phyloP scores from a whole-genome alignment of 352 stramenopile genomes.

The Phytophthora hibernalis region DNA sequence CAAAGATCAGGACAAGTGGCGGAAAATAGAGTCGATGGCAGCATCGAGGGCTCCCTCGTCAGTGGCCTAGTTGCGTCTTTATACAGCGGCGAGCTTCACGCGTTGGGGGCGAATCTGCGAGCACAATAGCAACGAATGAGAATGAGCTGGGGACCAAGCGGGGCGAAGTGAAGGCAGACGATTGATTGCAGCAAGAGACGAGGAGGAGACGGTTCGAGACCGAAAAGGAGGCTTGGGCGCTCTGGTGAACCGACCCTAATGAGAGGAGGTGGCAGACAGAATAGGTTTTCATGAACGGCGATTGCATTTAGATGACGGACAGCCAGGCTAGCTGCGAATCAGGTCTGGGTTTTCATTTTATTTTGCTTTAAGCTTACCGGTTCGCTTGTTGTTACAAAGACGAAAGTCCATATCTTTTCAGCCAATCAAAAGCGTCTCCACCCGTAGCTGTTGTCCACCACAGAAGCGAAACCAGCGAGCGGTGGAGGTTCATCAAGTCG shows the following conservation, averaged over 20 bases:
- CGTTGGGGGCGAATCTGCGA: constrained; percentile 6
- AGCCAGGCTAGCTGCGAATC: too few relatives aligned
- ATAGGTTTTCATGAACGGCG: constrained; percentile 43
- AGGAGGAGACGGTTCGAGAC: constrained; percentile 14
- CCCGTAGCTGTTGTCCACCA: constrained; percentile 18
- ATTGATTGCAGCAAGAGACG: constrained; percentile 13
- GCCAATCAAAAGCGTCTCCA: background rate
- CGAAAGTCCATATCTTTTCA: too few relatives aligned
- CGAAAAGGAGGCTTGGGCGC: too few relatives aligned
- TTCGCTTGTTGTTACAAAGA: too few relatives aligned
- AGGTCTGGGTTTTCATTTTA: too few relatives aligned
- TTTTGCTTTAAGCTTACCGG: too few relatives aligned
- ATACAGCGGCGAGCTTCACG: constrained; percentile 16
- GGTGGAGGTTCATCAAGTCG: too few relatives aligned
- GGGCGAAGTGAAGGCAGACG: constrained; percentile 18
- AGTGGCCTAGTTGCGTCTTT: constrained; percentile 47
- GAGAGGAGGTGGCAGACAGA: constrained; percentile 25
- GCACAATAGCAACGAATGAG: constrained; percentile 30
- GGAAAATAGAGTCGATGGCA: constrained; percentile 93
- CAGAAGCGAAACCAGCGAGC: constrained; percentile 34
- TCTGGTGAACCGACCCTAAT: too few relatives aligned
- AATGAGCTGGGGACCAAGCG: constrained; percentile 26
- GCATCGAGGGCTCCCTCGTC: constrained; percentile 64
- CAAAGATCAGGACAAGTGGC: constrained; percentile 92
- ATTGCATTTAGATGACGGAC: constrained; percentile 48